Base-by-base conservation (phyloP, 345 rosid genomes). In the Euphorbia tirucalli region DNA sequence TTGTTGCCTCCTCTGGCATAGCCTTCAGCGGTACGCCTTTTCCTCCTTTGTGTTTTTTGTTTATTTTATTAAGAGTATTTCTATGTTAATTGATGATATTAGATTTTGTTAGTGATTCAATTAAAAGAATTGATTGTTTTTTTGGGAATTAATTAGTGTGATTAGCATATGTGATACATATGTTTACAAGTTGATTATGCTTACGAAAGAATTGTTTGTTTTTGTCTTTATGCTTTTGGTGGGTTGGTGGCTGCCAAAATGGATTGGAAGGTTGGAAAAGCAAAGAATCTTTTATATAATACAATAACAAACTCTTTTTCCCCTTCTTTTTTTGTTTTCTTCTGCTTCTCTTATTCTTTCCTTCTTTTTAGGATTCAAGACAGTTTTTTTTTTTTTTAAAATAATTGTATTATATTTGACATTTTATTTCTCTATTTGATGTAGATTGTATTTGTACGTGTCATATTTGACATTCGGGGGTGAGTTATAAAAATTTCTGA, bases 1-100 rank as follows among this genome's bases (percentile, higher is more conserved):
- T 74, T 15, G 77, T 68, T n/a, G 77, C 78, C 11, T 61, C 78
- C 48, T 75, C 78, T 1, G 78, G 78, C 69, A 75, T 75, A 1
- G 78, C 78, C 49, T 75, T 75, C 5, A 75, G 74, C 11, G 78
- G 78, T 75, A 75, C 7, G 24, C 16, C 22, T 10, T 31, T 7
- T 37, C 15, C 7, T 32, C 39, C 13, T 13, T 16, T 10, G 32
- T 65, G 16, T 28, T 49, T 50, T 8, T 52, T n/a, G 16, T 18
- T 49, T 52, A 9, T 48, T 27, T 0, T 66, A 27, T 46, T 2
- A 14, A 24, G 44, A 7, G 15, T 18, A 22, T 28, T 28, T 5
- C 14, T 24, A 2, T 6, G 21, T 66, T n/a, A 11, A 30, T 61
- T 14, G 14, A 19, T 18, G 25, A 18, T 65, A 0, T 22, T 21